Evolutionary conservation across 1,284 basidiomycete genomes (phyloP).

Genomic region (Cryptococcus neoformans): DNA sequence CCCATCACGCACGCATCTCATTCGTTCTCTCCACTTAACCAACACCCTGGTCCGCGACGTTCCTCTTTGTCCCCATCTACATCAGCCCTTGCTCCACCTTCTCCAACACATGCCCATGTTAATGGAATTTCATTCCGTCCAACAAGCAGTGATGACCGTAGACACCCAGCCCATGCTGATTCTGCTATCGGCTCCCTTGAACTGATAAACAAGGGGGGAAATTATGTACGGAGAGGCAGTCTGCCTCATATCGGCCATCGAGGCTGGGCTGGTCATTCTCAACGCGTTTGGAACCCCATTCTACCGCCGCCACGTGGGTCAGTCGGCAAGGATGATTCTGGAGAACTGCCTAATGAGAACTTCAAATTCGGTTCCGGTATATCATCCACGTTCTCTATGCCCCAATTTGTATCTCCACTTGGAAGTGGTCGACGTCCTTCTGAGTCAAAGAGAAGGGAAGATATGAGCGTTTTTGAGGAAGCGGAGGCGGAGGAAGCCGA

Average conservation of each 20-base stretch:
- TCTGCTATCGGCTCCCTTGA: not conserved
- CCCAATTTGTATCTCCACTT: constrained; percentile 16
- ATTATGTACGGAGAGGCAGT: constrained; percentile 30
- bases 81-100: constrained; percentile 31
- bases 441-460: constrained; percentile 9
- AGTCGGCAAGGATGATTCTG: constrained; percentile 21
- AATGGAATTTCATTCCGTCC: constrained; percentile 24
- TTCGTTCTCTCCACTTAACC: constrained; percentile 13
- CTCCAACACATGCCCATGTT: constrained; percentile 33
- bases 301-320: constrained; percentile 28
- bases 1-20: constrained; percentile 6
- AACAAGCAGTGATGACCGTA: constrained; percentile 20
- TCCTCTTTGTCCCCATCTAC: constrained; percentile 38
- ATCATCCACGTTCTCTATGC: constrained; percentile 4
- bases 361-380: constrained; percentile 37
- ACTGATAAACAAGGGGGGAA: not conserved
- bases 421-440: constrained; percentile 9
- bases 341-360: constrained; percentile 15
- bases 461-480: constrained; percentile 32
- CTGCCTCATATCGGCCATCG: constrained; percentile 41
- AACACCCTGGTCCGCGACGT: constrained; percentile 21
- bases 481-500: constrained; percentile 48
- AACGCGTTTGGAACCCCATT: constrained; percentile 25
- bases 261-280: constrained; percentile 22
- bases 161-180: not conserved